phyloP scores from a whole-genome alignment of 2,329 filamentous ascomycete species.

The Alternaria incomplexa region DNA sequence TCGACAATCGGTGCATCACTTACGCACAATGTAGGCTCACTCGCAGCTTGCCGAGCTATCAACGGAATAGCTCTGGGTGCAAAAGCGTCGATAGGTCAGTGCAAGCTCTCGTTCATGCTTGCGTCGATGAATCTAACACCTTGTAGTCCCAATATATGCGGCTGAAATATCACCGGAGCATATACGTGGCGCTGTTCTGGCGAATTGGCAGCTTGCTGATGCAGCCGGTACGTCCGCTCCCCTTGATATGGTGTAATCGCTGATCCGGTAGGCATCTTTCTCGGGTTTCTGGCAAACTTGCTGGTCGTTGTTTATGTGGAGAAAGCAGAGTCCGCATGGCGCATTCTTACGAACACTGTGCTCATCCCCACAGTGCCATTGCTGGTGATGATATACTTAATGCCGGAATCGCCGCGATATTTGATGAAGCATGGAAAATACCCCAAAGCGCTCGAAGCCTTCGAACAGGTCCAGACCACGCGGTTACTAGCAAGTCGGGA shows the following conservation, averaged over 20 bases:
- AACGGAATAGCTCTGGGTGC: constrained; percentile 29
- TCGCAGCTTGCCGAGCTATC: constrained; percentile 25
- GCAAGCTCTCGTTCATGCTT: neutral
- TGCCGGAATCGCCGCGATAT: constrained; percentile 26
- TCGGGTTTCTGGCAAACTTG: constrained; percentile 25
- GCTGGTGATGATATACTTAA: constrained; percentile 28
- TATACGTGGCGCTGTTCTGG: constrained; percentile 26
- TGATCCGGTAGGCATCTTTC: constrained; percentile 18
- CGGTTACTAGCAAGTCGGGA: constrained; percentile 23
- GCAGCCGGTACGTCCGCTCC: constrained; percentile 14
- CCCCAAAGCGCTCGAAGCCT: constrained; percentile 22
- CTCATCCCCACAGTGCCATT: constrained; percentile 27
- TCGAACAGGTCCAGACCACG: constrained; percentile 26
- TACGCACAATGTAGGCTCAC: constrained; percentile 19
- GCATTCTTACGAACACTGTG: constrained; percentile 28
- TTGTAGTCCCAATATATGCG: constrained; percentile 25
- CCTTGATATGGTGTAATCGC: neutral
- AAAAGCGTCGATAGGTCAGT: constrained; percentile 25
- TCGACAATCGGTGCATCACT: constrained; percentile 29
- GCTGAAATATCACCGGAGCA: constrained; percentile 29
- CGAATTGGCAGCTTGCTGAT: constrained; percentile 32
- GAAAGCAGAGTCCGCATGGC: constrained; percentile 9
- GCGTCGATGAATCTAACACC: neutral
- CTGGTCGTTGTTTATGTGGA: constrained; percentile 18
- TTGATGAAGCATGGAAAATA: constrained; percentile 32